Conservation (phyloP, 345 rosid species). For the Gossypium sturtianum region DNA sequence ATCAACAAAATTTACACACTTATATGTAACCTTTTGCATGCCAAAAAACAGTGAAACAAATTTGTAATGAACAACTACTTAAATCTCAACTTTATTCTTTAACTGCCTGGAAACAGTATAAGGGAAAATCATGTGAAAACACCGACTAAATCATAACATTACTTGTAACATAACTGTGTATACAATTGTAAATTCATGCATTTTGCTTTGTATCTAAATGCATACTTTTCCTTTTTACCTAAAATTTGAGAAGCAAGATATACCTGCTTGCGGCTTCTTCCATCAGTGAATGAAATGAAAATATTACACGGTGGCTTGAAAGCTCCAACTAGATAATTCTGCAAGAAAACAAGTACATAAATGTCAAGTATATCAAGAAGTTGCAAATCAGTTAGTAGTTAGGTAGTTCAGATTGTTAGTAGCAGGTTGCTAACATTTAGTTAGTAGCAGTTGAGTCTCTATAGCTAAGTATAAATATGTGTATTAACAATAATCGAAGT, state of each 20-base stretch:
- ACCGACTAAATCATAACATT: not conserved
- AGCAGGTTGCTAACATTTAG: no score
- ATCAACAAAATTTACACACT: not conserved
- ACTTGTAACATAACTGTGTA: not conserved
- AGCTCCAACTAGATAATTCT: slow-evolving; percentile 49
- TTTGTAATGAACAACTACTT: not conserved
- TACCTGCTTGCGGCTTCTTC: slow-evolving; percentile 50
- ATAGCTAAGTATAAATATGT: no score
- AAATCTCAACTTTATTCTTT: not conserved
- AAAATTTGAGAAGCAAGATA: not conserved
- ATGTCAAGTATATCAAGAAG: not conserved
- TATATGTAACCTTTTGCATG: not conserved
- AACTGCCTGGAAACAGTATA: not conserved
- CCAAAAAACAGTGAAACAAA: not conserved
- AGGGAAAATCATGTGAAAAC: not conserved
- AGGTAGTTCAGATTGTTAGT: no score
- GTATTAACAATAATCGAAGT: no score
- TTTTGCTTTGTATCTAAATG: not conserved
- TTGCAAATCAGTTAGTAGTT: no score
- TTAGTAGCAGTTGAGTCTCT: no score
- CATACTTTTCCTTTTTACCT: not conserved
- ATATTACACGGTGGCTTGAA: slow-evolving; percentile 48
- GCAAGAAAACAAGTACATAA: not conserved
- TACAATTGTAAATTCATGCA: not conserved
- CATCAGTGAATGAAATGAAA: slow-evolving; percentile 38